These are phyloP conservation scores for Yamadazyma songkhlaensis DNA, from an alignment of 1,139 yeast genomes.

Conservation along the genomic window DNA sequence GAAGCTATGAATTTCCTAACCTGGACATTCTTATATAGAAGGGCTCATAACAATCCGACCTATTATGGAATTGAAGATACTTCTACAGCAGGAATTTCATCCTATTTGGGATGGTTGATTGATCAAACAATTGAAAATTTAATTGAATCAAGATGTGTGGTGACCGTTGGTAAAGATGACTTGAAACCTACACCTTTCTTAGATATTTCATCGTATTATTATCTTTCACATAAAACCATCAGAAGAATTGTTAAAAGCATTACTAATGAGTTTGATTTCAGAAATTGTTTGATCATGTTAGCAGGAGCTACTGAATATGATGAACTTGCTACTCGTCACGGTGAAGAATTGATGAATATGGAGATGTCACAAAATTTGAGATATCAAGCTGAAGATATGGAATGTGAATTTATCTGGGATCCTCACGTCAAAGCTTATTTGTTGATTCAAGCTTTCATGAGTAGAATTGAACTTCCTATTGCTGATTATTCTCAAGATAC, in stretches of 20 bases:
- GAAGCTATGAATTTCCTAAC: slow-evolving; percentile 91
- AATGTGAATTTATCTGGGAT: slow-evolving; percentile 79
- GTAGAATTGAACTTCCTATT: slow-evolving; percentile 82
- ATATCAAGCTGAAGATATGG: slow-evolving; percentile 68
- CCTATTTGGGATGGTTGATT: slow-evolving; percentile 69
- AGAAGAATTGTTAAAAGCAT: slow-evolving; percentile 61
- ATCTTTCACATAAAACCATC: slow-evolving; percentile 87
- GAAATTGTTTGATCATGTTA: slow-evolving; percentile 69
- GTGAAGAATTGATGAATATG: slow-evolving; percentile 88
- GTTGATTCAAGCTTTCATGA: slow-evolving; percentile 82
- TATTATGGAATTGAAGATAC: slow-evolving; percentile 85
- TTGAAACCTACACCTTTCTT: slow-evolving; percentile 76
- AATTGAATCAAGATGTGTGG: slow-evolving; percentile 70
- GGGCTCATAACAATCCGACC: slow-evolving; percentile 95
- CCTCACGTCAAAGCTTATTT: slow-evolving; percentile 92
- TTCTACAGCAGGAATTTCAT: slow-evolving; percentile 62
- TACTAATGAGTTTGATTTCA: slow-evolving; percentile 49
- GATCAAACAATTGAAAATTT: slow-evolving; percentile 70
- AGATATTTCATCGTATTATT: slow-evolving; percentile 86
- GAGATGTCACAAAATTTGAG: slow-evolving; percentile 83
- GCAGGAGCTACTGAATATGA: slow-evolving; percentile 87
- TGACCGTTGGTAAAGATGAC: slow-evolving; percentile 46
- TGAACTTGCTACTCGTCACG: slow-evolving; percentile 91
- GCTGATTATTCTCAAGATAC: slow-evolving; percentile 96
- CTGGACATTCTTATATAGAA: slow-evolving; percentile 91